Base-by-base conservation (phyloP, 2,329 filamentous ascomycete genomes). In the Penicillium sp. region DNA sequence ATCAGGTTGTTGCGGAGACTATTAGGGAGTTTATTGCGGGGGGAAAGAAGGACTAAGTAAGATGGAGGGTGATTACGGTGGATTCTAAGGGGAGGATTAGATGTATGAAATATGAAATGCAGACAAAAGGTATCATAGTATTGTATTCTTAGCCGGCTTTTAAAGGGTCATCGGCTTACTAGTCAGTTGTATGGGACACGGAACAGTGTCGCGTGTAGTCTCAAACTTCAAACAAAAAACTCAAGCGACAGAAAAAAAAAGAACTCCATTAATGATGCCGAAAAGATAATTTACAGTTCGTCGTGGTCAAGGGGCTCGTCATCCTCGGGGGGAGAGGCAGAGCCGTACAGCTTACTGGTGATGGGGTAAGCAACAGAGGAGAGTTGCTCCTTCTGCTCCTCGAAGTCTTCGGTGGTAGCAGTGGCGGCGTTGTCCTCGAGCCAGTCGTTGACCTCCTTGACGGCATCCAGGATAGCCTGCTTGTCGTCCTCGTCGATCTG, bases 371-470 rank as follows among this genome's bases (percentile, higher is more conserved):
- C 93, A 59, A 96, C 88, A 73, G 88, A 87, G 65, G 88, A 95
- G 62, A 99, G 83, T 83, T 96, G 96, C 87, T 99, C 92, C 81
- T 95, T 95, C 81, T 97, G 92, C 83, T 99, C 93, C 76, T 96
- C 91, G 66, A 97, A 96, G 79, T 97, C 93, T 79, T 96, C 92
- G 52, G 89, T 80, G 61, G 80, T 83, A 58, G 93, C 93, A 44
- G 87, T 86, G 60, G 86, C 83, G 60, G 83, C 88, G 77, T 96
- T 95, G 82, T 95, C 89, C 64, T 96, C 91, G 53, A 99, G 86
- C 93, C 93, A 99, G 73, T 96, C 91, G 64, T 86, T 86, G 57
- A 89, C 80, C 80, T 99, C 93, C 87, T 97, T 97, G 77, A 99
- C 84, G 57, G 93, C 93, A 61, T 96, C 91, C 59, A 95, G 77